These are phyloP conservation scores for Friedmanniomyces endolithicus DNA, from an alignment of 495 filamentous ascomycete species.

Conservation along the genomic window DNA sequence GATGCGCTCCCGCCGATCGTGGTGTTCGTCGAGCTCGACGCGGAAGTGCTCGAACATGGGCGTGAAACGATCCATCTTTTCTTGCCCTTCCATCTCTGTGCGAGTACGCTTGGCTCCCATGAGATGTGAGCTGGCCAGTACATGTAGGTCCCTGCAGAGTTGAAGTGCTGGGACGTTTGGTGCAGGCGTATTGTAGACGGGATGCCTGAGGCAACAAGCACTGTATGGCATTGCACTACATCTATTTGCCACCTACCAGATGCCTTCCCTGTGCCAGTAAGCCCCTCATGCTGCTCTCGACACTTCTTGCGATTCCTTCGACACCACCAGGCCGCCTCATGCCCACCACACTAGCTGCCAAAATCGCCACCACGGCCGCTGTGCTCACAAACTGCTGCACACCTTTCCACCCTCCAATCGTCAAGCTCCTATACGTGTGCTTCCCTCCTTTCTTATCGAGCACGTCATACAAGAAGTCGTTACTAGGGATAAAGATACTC, in stretches of 20 bases:
- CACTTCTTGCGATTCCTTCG: too few relatives aligned
- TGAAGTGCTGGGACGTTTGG: too few relatives aligned
- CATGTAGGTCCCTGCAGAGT: too few relatives aligned
- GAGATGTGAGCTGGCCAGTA: background rate
- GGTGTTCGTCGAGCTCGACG: slow-evolving; percentile 81
- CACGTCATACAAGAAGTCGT: slow-evolving; percentile 15
- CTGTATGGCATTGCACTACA: background rate
- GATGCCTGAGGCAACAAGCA: background rate
- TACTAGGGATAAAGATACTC: slow-evolving; percentile 18
- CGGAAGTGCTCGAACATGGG: slow-evolving; percentile 78
- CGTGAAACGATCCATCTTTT: slow-evolving; percentile 34
- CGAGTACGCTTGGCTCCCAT: slow-evolving; percentile 10
- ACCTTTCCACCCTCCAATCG: slow-evolving; percentile 8
- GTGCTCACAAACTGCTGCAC: slow-evolving; percentile 3
- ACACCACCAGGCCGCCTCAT: slow-evolving; percentile 3
- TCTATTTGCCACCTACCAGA: background rate
- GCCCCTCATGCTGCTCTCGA: background rate
- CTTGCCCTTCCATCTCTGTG: slow-evolving; percentile 11
- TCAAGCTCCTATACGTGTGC: background rate
- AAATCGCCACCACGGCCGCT: background rate
- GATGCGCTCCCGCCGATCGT: slow-evolving; percentile 79
- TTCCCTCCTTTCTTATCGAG: background rate
- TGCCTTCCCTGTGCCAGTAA: background rate
- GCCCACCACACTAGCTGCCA: background rate
- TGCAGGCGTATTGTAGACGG: too few relatives aligned